Percentiles rank a stretch among this genome's conserved stretches.
Evolutionary conservation across 495 filamentous ascomycete genomes (phyloP).

Genomic region (Penicillium flavigenum): DNA sequence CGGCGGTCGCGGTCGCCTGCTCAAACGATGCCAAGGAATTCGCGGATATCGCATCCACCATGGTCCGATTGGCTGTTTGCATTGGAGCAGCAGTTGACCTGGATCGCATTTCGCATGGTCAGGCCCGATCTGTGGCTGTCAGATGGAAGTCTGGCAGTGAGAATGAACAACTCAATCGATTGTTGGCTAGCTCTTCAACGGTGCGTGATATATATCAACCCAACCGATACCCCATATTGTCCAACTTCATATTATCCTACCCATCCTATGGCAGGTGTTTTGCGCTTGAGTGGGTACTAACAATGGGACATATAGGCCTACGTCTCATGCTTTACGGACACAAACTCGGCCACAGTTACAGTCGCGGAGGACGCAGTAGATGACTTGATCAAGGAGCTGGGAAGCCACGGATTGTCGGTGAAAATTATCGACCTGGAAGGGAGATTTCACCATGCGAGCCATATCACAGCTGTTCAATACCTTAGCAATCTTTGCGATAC

Average conservation of each 20-base stretch:
- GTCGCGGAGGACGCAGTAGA: background rate
- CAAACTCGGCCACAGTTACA: background rate
- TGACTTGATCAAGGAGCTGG: background rate
- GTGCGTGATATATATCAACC: background rate
- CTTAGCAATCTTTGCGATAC: background rate
- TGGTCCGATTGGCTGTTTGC: background rate
- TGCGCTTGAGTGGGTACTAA: background rate
- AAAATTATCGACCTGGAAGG: background rate
- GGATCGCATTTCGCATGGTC: background rate
- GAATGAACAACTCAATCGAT: background rate
- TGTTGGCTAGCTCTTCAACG: background rate
- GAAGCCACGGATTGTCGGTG: background rate
- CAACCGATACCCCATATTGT: too few species aligned
- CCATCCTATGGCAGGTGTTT: too few species aligned
- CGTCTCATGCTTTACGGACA: background rate
- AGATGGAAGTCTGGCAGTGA: background rate
- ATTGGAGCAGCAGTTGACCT: constrained; percentile 3
- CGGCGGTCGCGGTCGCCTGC: background rate
- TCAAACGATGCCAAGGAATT: background rate
- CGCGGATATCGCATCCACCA: background rate
- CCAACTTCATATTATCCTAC: too few species aligned
- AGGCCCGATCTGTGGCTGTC: background rate
- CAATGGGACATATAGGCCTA: background rate
- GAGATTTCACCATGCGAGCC: background rate
- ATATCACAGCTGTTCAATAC: background rate